A percentile compares a stretch with the other conserved stretches of the same genome.
These are phyloP conservation scores for Xylaria longipes DNA, from an alignment of 495 filamentous ascomycete species.

Conservation along the genomic window DNA sequence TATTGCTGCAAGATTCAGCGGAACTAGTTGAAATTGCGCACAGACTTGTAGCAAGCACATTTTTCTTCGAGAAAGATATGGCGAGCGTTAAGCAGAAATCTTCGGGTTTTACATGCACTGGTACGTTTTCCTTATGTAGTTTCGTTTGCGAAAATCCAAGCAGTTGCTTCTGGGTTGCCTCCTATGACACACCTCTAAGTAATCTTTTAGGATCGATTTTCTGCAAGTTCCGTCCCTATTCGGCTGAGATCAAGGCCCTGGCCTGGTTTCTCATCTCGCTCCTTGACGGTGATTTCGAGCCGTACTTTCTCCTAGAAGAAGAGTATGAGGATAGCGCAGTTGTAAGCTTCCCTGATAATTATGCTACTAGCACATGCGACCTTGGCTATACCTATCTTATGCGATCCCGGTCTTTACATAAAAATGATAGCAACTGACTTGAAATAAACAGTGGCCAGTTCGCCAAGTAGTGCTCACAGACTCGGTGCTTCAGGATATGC, in stretches of 20 bases:
- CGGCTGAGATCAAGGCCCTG: slow-evolving; percentile 37
- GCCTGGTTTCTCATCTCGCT: slow-evolving; percentile 38
- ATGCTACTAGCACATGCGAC: background rate
- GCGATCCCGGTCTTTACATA: background rate
- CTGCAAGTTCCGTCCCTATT: slow-evolving; percentile 41
- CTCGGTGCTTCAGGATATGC: slow-evolving; percentile 39
- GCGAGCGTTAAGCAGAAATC: slow-evolving; percentile 33
- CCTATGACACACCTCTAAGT: background rate
- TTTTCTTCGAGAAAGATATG: slow-evolving; percentile 46
- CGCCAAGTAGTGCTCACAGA: slow-evolving; percentile 36
- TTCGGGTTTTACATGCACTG: slow-evolving; percentile 37
- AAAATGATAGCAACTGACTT: background rate
- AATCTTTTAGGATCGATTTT: slow-evolving; percentile 38
- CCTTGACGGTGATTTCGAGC: slow-evolving; percentile 42
- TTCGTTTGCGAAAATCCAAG: background rate
- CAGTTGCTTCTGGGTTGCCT: background rate
- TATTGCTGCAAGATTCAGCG: slow-evolving; percentile 30
- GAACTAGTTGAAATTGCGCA: slow-evolving; percentile 44
- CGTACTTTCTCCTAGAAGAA: slow-evolving; percentile 43
- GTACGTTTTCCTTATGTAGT: slow-evolving; percentile 27
- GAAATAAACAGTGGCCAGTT: slow-evolving; percentile 17
- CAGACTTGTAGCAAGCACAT: slow-evolving; percentile 47
- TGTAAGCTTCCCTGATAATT: background rate
- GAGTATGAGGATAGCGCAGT: slow-evolving; percentile 25
- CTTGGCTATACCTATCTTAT: background rate